Conservation (phyloP, 257 asterid species). For the Lavandula angustifolia region DNA sequence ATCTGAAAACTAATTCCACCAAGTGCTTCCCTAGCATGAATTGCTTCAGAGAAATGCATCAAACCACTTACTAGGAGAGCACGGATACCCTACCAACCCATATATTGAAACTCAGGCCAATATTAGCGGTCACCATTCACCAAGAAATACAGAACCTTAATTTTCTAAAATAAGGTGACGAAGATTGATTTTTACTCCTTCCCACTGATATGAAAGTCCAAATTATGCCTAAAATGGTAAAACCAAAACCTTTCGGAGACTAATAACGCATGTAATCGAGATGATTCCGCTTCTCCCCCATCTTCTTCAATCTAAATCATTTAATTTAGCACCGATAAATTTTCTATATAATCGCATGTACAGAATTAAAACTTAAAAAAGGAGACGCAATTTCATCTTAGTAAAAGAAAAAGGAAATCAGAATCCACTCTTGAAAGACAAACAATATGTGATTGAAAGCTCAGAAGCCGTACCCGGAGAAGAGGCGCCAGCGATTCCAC, state of each 20-base stretch:
- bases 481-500: constrained; percentile 10
- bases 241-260: too few relatives aligned
- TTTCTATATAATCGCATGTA: constrained; percentile 2
- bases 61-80: too few relatives aligned
- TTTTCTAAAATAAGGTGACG: constrained; percentile 11
- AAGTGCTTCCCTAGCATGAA: background rate
- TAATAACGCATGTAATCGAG: background rate
- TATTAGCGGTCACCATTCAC: background rate
- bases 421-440: background rate
- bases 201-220: constrained; percentile 4
- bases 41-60: too few relatives aligned
- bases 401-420: background rate
- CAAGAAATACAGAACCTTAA: background rate
- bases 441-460: constrained; percentile 17
- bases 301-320: constrained; percentile 5
- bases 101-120: constrained; percentile 10
- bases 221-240: too few relatives aligned
- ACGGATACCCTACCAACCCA: too few relatives aligned
- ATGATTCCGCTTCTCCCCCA: constrained; percentile 3
- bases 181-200: background rate
- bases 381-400: background rate
- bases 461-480: constrained; percentile 27
- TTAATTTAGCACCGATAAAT: background rate
- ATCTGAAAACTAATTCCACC: constrained; percentile 1
- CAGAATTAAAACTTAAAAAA: background rate